phyloP scores from a whole-genome alignment of 441 rosid genomes.

The Populus hybrid region DNA sequence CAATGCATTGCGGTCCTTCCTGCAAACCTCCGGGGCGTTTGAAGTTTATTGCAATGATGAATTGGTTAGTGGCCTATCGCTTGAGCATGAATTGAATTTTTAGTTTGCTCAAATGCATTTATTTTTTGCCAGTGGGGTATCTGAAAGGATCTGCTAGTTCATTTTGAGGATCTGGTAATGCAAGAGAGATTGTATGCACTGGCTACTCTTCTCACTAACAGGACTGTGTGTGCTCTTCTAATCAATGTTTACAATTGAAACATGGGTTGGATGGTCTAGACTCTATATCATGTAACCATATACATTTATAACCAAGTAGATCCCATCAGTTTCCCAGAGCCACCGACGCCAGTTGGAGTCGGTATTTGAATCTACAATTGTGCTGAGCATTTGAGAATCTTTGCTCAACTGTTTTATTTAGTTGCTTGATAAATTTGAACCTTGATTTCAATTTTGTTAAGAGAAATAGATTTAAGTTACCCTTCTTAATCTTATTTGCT shows the following conservation, averaged over 20 bases:
- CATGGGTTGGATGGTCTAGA: background rate
- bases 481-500: background rate
- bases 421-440: background rate
- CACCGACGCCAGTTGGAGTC: background rate
- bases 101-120: background rate
- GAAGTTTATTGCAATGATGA: conserved; percentile 66
- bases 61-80: conserved; percentile 42
- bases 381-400: background rate
- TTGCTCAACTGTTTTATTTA: background rate
- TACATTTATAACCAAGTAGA: background rate
- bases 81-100: background rate
- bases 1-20: conserved; percentile 71
- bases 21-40: conserved; percentile 84
- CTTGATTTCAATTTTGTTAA: background rate
- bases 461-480: background rate
- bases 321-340: background rate
- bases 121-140: background rate
- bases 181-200: background rate
- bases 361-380: background rate
- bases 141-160: background rate
- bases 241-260: background rate
- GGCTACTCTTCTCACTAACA: background rate
- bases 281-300: background rate
- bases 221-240: background rate
- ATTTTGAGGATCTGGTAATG: background rate